Evolutionary conservation across 192 early-diverging fungal genomes (phyloP).

Genomic region (Powellomyces hirtus): DNA sequence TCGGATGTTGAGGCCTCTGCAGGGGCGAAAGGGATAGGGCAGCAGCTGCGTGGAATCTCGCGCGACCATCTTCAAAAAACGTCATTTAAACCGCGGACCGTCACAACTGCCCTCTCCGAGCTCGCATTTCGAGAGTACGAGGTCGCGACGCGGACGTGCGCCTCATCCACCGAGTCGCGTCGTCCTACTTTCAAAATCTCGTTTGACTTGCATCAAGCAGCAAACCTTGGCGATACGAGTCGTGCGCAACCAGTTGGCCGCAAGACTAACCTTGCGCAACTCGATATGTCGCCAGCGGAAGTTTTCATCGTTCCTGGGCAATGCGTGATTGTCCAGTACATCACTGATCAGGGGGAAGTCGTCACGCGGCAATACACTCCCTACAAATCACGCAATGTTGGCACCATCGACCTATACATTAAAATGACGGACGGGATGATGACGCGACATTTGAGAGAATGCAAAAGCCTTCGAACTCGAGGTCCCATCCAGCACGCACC

Average conservation of each 20-base stretch:
- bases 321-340: constrained; percentile 27
- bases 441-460: constrained; percentile 25
- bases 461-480: constrained; percentile 18
- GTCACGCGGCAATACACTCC: constrained; percentile 33
- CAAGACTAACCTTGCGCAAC: background rate
- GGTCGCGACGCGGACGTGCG: background rate
- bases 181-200: background rate
- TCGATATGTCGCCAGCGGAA: background rate
- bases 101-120: background rate
- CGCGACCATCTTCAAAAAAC: background rate
- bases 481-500: constrained; percentile 24
- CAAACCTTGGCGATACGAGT: background rate
- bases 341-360: constrained; percentile 22
- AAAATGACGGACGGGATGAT: constrained; percentile 29
- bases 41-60: background rate
- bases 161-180: background rate
- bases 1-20: background rate
- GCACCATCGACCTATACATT: constrained; percentile 25
- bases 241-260: no score
- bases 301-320: constrained; percentile 26
- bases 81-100: background rate
- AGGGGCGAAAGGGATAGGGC: background rate
- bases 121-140: background rate
- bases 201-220: background rate
- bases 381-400: constrained; percentile 8